A percentile compares a stretch with the other conserved stretches of the same genome.
Conservation (phyloP, 176 grass and related monocot genomes). For the Eragrostis nindensis region DNA sequence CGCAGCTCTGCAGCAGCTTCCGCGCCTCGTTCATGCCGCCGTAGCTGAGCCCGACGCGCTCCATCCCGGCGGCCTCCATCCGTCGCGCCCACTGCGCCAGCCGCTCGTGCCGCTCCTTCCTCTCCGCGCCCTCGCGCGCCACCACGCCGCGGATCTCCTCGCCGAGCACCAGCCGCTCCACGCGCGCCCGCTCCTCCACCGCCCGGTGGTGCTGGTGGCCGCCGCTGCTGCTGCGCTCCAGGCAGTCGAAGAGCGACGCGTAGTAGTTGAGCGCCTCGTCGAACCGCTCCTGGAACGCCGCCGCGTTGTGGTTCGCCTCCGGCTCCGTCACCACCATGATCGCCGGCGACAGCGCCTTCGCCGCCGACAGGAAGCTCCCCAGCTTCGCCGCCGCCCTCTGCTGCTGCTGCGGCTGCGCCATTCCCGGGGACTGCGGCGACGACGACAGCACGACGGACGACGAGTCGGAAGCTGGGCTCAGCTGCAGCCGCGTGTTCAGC, state of each 20-base stretch:
- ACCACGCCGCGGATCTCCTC: constrained; percentile 20
- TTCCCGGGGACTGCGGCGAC: neutral
- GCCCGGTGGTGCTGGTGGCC: too few species aligned
- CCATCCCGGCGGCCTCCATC: constrained; percentile 50
- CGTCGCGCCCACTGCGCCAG: constrained; percentile 38
- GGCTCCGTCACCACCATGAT: constrained; percentile 36
- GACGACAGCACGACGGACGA: constrained; percentile 4
- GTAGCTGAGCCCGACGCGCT: constrained; percentile 14
- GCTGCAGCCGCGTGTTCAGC: constrained; percentile 55
- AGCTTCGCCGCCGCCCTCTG: constrained; percentile 15
- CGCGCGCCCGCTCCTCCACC: too few species aligned
- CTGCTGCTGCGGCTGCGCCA: neutral
- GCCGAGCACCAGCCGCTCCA: too few species aligned
- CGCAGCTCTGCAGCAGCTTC: constrained; percentile 58
- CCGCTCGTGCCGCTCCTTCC: constrained; percentile 52
- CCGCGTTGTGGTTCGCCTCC: constrained; percentile 37
- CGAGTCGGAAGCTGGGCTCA: constrained; percentile 58
- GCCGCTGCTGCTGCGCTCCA: too few species aligned
- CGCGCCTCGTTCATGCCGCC: constrained; percentile 46
- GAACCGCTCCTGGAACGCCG: constrained; percentile 44
- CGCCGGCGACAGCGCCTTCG: constrained; percentile 31
- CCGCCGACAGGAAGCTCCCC: constrained; percentile 26
- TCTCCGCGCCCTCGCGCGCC: constrained; percentile 47
- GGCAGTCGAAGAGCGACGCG: constrained; percentile 49
- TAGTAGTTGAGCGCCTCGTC: constrained; percentile 57